Evolutionary conservation across 768 basidiomycete species (phyloP).

Genomic region (Pleurotus sapidus): DNA sequence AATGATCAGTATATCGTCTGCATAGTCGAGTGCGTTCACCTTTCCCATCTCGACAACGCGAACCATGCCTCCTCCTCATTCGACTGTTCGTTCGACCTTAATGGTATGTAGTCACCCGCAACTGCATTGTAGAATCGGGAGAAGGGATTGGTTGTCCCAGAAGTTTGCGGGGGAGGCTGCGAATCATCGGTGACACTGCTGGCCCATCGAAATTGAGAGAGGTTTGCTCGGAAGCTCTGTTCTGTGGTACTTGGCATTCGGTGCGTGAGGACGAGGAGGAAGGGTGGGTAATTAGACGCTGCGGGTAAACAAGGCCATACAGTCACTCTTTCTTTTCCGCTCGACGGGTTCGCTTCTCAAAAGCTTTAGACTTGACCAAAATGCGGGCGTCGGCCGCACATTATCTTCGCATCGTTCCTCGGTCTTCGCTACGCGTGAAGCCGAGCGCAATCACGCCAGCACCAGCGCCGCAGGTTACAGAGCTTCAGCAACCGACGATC

Average conservation of each 20-base stretch:
- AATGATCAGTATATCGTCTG: no score
- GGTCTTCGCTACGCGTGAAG: constrained; percentile 25
- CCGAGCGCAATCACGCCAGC: constrained; percentile 28
- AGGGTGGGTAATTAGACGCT: neutral
- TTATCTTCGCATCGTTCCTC: constrained; percentile 35
- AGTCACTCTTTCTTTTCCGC: neutral
- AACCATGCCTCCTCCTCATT: constrained; percentile 98
- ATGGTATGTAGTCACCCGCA: constrained; percentile 84
- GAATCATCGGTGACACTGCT: constrained; percentile 71
- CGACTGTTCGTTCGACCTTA: constrained; percentile 75
- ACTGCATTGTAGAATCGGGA: constrained; percentile 85
- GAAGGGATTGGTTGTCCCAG: constrained; percentile 61
- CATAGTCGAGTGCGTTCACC: constrained; percentile 40
- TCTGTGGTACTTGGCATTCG: constrained; percentile 36
- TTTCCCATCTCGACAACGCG: constrained; percentile 89
- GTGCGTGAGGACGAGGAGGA: neutral
- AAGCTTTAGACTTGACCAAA: neutral
- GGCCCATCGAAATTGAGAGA: constrained; percentile 88
- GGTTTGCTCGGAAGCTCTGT: constrained; percentile 68
- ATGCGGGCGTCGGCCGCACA: constrained; percentile 36
- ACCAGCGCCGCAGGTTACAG: constrained; percentile 30
- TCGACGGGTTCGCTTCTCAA: no score
- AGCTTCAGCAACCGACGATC: constrained; percentile 26
- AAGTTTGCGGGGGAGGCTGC: constrained; percentile 34
- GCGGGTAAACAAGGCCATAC: neutral